Percentiles rank a stretch among this genome's conserved stretches.
These are phyloP conservation scores for Phytophthora brassicae DNA, from an alignment of 352 stramenopile species.

Conservation along the genomic window DNA sequence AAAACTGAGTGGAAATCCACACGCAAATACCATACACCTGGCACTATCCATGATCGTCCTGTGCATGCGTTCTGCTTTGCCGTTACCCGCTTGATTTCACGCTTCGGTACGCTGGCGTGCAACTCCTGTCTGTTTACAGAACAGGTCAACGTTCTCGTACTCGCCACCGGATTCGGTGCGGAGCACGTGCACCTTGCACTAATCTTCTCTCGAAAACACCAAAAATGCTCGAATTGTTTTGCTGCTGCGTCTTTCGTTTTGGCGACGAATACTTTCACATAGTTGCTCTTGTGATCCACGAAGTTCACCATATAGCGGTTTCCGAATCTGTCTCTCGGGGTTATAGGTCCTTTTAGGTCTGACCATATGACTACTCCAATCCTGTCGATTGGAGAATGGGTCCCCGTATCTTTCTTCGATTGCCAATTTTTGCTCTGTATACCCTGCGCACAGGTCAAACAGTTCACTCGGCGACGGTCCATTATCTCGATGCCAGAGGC, in stretches of 20 bases:
- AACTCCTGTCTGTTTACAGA: slow-evolving; percentile 18
- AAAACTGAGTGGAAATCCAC: slow-evolving; percentile 24
- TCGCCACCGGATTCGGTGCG: slow-evolving; percentile 22
- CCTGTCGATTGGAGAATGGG: neutral
- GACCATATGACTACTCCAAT: slow-evolving; percentile 1
- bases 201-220: slow-evolving; percentile 6
- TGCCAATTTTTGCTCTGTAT: neutral
- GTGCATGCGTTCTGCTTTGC: slow-evolving; percentile 36
- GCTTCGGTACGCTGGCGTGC: slow-evolving; percentile 23
- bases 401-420: neutral
- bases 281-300: slow-evolving; percentile 18
- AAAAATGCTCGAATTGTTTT: slow-evolving; percentile 8
- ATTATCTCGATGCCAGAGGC: no score
- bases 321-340: neutral
- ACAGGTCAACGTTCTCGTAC: slow-evolving; percentile 31
- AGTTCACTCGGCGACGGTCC: neutral
- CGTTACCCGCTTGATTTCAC: slow-evolving; percentile 24
- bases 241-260: slow-evolving; percentile 17
- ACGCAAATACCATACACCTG: slow-evolving; percentile 13
- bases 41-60: slow-evolving; percentile 19
- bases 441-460: neutral
- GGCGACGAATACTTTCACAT: slow-evolving; percentile 11
- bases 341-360: slow-evolving; percentile 4
- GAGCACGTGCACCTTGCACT: slow-evolving; percentile 6
- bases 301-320: slow-evolving; percentile 27